Base-by-base conservation (phyloP, 192 early-diverging fungal species). In the Rhizophlyctis rosea region DNA sequence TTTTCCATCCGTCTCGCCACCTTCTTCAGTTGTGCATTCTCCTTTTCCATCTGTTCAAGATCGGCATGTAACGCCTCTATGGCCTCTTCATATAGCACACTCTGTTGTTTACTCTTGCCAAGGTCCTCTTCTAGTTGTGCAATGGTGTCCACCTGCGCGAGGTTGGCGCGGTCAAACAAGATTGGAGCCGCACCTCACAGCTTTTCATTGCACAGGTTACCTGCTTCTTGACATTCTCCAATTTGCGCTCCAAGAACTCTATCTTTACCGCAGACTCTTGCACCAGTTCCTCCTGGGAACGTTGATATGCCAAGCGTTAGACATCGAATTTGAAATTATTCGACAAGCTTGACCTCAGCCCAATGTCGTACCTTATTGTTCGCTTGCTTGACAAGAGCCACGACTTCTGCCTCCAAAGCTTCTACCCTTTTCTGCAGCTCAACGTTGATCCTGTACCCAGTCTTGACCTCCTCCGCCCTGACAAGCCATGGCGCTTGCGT, bases 241-340 rank as follows among this genome's bases (percentile, higher is more conserved):
- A 81, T 28, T 89, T 83, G 69, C 87, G 91, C 70, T 91, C 91
- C n/a, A 93, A 82, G 54, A 92, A 67, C 47, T 90, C 88, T 3
- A 91, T 82, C 68, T 87, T 88, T 53, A 93, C 82, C 30, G 67
- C 61, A 16, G 68, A 71, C 70, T 96, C 92, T 68, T 90, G 88
- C 34, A 92, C 62, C 11, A 74, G 55, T 80, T 93, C 84, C 59
- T 96, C 92, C 79, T 44, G 18, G n/a, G n/a, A n/a, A n/a, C n/a
- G n/a, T n/a, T n/a, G n/a, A n/a, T n/a, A n/a, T n/a, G n/a, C n/a
- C n/a, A n/a, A n/a, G n/a, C n/a, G n/a, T n/a, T n/a, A n/a, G n/a
- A n/a, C n/a, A n/a, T n/a, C n/a, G n/a, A n/a, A n/a, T n/a, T 44
- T 44, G 39, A 44, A 44, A 44, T 13, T 44, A 44, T 18, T 7